Base-by-base conservation (phyloP, 2,329 filamentous ascomycete genomes). In the Chalaropsis ovoidea region DNA sequence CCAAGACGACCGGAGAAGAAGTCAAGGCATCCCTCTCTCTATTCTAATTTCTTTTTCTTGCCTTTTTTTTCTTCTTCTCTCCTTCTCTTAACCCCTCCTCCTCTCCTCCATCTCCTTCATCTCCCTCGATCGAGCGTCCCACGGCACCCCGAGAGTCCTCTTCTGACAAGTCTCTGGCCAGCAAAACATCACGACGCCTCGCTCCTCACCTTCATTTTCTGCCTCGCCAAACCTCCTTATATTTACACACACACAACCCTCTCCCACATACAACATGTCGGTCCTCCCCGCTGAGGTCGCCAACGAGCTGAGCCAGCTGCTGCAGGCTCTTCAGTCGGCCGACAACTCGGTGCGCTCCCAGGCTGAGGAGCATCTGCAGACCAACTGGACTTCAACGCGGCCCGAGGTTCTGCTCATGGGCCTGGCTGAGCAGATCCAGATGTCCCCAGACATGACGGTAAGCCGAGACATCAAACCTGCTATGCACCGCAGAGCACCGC, bases 351-450 rank as follows among this genome's bases (percentile, higher is more conserved):
- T 90, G 71, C 87, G 94, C 74, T 85, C 88, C 39, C 85, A 90
- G 75, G 93, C 93, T 63, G 94, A 99, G 77, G 90, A 95, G 70
- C 88, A 92, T 75, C 80, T 99, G 69, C 89, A 90, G 75, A 89
- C 85, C 76, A 92, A 91, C 80, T 99, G 94, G 94, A 88, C 91
- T 43, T 79, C 80, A 68, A 82, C 84, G 66, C 84, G 88, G 68
- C 92, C 94, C 43, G 92, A 96, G 72, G 82, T 95, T 71, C 81
- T 97, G 70, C 79, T 99, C 74, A 94, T 97, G 88, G 94, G 92
- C 70, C 79, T 99, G 71, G 92, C 88, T 49, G 94, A 97, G 78
- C 93, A 97, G 77, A 86, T 96, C 71, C 86, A 89, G 72, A 85
- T 82, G 69, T 85, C 88, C n/a, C 83, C 84, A 70, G 86, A 93